Percentiles rank a stretch among this genome's conserved stretches.
These are phyloP conservation scores for Backusella circina DNA, from an alignment of 192 early-diverging fungal species.

Conservation along the genomic window DNA sequence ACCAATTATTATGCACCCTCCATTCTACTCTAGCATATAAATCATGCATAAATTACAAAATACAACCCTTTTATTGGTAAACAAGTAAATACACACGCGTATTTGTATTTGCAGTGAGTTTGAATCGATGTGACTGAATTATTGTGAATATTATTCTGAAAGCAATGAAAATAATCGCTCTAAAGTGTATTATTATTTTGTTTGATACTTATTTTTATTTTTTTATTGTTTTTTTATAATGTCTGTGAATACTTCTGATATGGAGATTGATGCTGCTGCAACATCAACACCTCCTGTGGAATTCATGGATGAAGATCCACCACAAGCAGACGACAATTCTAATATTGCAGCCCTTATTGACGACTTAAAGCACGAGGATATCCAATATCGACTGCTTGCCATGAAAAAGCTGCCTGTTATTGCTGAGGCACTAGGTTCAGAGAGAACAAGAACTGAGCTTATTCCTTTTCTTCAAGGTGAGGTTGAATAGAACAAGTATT, in stretches of 20 bases:
- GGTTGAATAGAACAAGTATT: neutral
- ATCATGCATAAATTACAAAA: neutral
- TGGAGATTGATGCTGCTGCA: slow-evolving; percentile 16
- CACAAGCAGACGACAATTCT: slow-evolving; percentile 48
- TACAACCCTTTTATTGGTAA: neutral
- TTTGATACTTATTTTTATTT: neutral
- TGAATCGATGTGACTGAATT: neutral
- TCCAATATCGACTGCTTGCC: slow-evolving; percentile 74
- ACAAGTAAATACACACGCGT: neutral
- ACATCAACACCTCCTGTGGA: slow-evolving; percentile 8
- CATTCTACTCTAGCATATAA: no score
- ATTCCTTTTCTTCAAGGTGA: slow-evolving; percentile 97
- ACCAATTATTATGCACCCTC: no score
- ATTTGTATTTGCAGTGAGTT: neutral
- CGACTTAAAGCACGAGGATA: slow-evolving; percentile 91
- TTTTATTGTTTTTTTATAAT: neutral
- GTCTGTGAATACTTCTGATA: slow-evolving; percentile 3
- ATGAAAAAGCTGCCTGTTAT: slow-evolving; percentile 78
- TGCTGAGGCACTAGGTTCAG: slow-evolving; percentile 90
- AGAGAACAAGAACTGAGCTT: slow-evolving; percentile 90
- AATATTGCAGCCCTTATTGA: slow-evolving; percentile 87
- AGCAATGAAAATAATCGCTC: neutral
- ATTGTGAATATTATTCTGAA: neutral
- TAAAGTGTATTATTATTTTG: neutral
- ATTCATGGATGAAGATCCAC: slow-evolving; percentile 21